Conservation (phyloP, 2,329 filamentous ascomycete genomes). For the Botrytis tulipae region DNA sequence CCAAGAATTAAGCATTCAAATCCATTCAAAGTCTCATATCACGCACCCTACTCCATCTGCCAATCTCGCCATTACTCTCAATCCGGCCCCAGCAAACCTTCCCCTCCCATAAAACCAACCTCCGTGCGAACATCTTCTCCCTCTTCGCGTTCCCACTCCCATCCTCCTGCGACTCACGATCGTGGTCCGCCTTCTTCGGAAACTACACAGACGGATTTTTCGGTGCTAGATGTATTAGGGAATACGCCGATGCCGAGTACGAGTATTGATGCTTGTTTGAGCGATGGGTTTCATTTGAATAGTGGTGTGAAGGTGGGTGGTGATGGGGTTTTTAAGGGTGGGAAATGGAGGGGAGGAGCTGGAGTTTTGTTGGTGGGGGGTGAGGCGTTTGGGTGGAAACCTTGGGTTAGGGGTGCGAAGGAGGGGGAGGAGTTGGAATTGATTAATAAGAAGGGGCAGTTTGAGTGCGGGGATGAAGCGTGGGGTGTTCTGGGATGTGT, state of each 20-base stretch:
- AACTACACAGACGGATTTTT: slow-evolving; percentile 68
- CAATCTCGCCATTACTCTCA: not conserved
- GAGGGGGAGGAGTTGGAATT: slow-evolving; percentile 45
- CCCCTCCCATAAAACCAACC: not conserved
- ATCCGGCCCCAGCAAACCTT: not conserved
- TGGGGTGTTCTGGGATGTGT: slow-evolving; percentile 76
- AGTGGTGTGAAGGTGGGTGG: slow-evolving; percentile 56
- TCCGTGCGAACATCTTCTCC: not conserved
- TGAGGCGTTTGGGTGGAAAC: slow-evolving; percentile 85
- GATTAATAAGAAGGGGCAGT: slow-evolving; percentile 75
- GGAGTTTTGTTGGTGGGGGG: slow-evolving; percentile 80
- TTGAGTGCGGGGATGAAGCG: slow-evolving; percentile 67
- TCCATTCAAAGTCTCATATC: not conserved
- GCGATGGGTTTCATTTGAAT: slow-evolving; percentile 83
- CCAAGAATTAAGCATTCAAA: too few relatives aligned
- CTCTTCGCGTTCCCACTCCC: not conserved
- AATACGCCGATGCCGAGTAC: slow-evolving; percentile 75
- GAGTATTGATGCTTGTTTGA: slow-evolving; percentile 76
- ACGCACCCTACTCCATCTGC: too few relatives aligned
- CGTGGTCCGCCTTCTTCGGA: slow-evolving; percentile 60
- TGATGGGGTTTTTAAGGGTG: slow-evolving; percentile 47
- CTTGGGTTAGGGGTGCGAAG: slow-evolving; percentile 58
- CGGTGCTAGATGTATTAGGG: slow-evolving; percentile 73
- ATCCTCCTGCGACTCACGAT: slow-evolving; percentile 40
- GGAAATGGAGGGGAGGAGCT: slow-evolving; percentile 51